Evolutionary conservation across 31 red algal species (phyloP), one percentile per base, ranked within the genome.

Genomic region (Asparagopsis taxiformis): DNA sequence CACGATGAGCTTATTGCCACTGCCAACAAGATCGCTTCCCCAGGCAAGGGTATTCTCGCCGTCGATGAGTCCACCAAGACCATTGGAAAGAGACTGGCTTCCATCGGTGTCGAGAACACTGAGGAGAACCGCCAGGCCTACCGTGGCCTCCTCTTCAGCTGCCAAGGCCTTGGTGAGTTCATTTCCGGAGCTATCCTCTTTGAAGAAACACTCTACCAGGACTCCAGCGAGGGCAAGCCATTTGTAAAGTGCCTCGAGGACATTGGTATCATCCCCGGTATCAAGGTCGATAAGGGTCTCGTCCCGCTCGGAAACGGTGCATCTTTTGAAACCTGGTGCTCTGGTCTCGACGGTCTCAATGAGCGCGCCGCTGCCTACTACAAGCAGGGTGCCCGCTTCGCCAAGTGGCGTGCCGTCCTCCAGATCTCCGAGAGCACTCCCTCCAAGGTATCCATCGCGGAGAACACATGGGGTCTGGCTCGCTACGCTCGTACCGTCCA

Each of bases 261-360:
- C 3, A 87, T 92, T 64, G 96, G 96, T 20, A 74, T 99, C 51
- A 91, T 99, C 39, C 96, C 96, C 1, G 91, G 96, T 50, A 99
- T 99, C 74, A 99, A 99, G 87, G 96, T 94, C 11, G 96, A 99
- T 44, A 99, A 89, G 76, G 91, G 91, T 28, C 79, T 99, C 4
- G 70, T 78, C 11, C 96, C 96, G 25, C 81, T 99, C 13, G 83
- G 73, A 9, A 90, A 90, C 77, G 91, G 88, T 10, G 85, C 78
- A 32, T 71, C 91, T 19, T 83, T 92, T 52, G 96, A 99, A 84
- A 99, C 96, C 23, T 98, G 95, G 95, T 98, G 95, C 84, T 91
- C 95, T 44, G 95, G 95, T n/a, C 54, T 98, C 21, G 95, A 98
- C 65, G 91, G 91, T 7, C 67, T 98, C 24, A 64, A 66, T 26